Evolutionary conservation across 148 eudicot genomes (phyloP).

Genomic region (Amaranthus hypochondriacus): DNA sequence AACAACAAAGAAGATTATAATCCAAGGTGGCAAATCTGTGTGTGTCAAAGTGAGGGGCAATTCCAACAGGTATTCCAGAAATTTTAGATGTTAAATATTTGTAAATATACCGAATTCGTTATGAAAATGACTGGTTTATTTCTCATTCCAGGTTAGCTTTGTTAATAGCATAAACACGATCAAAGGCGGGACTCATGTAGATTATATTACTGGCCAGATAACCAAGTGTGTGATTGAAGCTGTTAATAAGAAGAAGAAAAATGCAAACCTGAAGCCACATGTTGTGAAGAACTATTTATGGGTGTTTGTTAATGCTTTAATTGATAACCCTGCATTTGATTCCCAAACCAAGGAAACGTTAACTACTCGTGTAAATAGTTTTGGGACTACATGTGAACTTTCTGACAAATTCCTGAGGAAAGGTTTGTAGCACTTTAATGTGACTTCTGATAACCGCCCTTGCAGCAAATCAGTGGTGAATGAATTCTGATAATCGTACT

Average conservation of each 20-base stretch:
- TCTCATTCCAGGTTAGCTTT: constrained; percentile 72
- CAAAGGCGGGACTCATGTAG: constrained; percentile 97
- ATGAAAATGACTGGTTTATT: not conserved
- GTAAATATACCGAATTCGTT: not conserved
- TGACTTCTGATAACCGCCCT: too few species aligned
- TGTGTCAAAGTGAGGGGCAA: constrained; percentile 71
- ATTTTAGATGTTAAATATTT: not conserved
- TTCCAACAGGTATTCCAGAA: constrained; percentile 70
- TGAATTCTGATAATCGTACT: not conserved
- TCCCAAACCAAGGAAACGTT: constrained; percentile 96
- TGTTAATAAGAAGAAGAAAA: constrained; percentile 72
- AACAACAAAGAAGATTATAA: constrained; percentile 41
- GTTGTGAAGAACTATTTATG: constrained; percentile 76
- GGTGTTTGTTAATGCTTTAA: constrained; percentile 91
- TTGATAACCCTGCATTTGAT: constrained; percentile 98
- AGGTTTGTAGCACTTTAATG: constrained; percentile 40
- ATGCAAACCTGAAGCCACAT: constrained; percentile 60
- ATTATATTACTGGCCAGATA: constrained; percentile 71
- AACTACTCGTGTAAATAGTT: constrained; percentile 72
- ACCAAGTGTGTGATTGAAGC: constrained; percentile 42
- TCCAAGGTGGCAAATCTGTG: constrained; percentile 77
- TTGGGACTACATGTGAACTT: constrained; percentile 74
- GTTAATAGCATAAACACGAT: constrained; percentile 82
- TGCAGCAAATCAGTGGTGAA: not conserved
- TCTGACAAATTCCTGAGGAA: constrained; percentile 60